Evolutionary conservation across 495 filamentous ascomycete genomes (phyloP).

Genomic region (Aspergillus haitiensis): DNA sequence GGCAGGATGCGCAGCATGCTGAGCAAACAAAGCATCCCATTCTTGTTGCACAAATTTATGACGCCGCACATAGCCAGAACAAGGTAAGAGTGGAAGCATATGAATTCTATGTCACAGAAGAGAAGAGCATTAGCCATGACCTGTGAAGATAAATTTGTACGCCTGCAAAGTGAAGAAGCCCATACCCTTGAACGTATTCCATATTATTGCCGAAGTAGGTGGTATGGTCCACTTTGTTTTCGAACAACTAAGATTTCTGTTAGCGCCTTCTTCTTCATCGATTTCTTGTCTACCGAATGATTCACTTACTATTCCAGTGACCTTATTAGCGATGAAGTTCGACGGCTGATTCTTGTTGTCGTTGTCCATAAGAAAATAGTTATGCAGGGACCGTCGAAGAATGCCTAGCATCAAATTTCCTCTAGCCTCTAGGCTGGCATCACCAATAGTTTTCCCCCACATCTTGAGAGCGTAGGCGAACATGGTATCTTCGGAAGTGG

Average conservation of each 20-base stretch:
- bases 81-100: conserved; percentile 87
- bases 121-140: neutral
- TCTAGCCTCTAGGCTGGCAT: conserved; percentile 80
- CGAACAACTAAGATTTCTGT: conserved; percentile 64
- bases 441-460: conserved; percentile 78
- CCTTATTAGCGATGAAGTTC: conserved; percentile 80
- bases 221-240: conserved; percentile 94
- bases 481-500: conserved; percentile 85
- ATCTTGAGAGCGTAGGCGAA: conserved; percentile 89
- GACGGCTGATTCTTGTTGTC: conserved; percentile 74
- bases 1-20: conserved; percentile 49
- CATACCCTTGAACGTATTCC: conserved; percentile 79
- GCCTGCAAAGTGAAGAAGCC: neutral
- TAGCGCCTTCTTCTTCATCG: neutral
- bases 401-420: conserved; percentile 84
- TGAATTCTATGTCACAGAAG: conserved; percentile 62
- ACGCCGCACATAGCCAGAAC: conserved; percentile 64
- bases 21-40: conserved; percentile 75
- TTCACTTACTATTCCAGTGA: conserved; percentile 71
- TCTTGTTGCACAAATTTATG: conserved; percentile 76
- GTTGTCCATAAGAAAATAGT: conserved; percentile 77
- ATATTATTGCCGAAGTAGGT: conserved; percentile 85
- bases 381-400: conserved; percentile 63
- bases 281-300: neutral
- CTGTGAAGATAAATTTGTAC: neutral